A percentile compares a stretch with the other conserved stretches of the same genome.
Conservation (phyloP, 2,329 filamentous ascomycete genomes). For the Cadophora malorum region DNA sequence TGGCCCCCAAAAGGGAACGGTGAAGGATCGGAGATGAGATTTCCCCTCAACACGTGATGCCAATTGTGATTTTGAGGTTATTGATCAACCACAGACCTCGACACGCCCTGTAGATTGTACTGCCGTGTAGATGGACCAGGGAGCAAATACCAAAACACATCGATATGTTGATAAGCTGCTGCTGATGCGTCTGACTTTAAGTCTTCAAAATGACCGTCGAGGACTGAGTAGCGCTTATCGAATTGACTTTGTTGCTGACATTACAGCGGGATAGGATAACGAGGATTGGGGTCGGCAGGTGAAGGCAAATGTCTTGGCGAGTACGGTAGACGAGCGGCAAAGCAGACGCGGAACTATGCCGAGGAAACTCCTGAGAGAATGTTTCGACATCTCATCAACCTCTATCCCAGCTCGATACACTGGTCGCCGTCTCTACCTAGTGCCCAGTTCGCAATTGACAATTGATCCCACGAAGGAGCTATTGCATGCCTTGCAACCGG, state of each 20-base stretch:
- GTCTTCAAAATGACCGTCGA: too few relatives aligned
- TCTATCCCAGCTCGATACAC: not conserved
- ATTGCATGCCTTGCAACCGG: not conserved
- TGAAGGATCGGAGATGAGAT: constrained; percentile 10
- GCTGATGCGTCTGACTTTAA: not conserved
- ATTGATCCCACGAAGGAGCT: too few relatives aligned
- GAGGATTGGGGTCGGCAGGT: too few relatives aligned
- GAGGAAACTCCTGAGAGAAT: not conserved
- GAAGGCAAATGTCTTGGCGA: not conserved
- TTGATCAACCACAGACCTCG: constrained; percentile 2
- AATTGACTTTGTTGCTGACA: constrained; percentile 2
- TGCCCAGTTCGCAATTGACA: too few relatives aligned
- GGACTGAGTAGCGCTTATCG: constrained; percentile 6
- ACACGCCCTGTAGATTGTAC: not conserved
- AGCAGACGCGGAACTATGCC: constrained; percentile 1
- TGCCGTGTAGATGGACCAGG: not conserved
- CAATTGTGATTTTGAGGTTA: not conserved
- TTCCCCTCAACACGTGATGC: constrained; percentile 12
- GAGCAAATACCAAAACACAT: not conserved
- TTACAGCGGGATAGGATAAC: not conserved
- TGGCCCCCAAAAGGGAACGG: constrained; percentile 2
- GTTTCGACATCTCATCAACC: not conserved
- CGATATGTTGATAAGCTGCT: not conserved
- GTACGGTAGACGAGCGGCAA: not conserved
- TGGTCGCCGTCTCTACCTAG: not conserved